Percentiles rank a stretch among this genome's conserved stretches.
phyloP scores from a whole-genome alignment of 225 moss, liverwort and hornwort genomes.

The Polytrichum commune region DNA sequence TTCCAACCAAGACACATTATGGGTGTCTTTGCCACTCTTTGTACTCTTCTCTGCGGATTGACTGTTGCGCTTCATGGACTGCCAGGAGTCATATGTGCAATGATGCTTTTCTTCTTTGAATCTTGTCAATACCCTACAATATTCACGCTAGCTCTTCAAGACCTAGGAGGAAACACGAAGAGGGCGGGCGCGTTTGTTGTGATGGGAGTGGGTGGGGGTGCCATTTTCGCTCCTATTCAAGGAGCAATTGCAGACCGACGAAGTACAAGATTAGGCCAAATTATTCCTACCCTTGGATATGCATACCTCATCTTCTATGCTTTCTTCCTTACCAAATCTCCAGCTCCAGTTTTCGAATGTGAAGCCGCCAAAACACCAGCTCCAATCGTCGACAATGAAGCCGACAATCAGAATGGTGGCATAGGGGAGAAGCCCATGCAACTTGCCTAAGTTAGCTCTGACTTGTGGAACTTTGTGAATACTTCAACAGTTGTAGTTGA shows the following conservation, averaged over 20 bases:
- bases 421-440: no score
- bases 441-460: no score
- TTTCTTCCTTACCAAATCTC: conserved; percentile 27
- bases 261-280: conserved; percentile 32
- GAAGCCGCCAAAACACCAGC: no score
- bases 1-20: conserved; percentile 31
- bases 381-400: no score
- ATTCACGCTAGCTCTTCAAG: conserved; percentile 31
- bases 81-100: conserved; percentile 15
- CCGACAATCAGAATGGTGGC: no score
- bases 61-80: conserved; percentile 22
- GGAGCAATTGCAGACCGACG: conserved; percentile 31
- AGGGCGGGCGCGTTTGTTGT: conserved; percentile 30
- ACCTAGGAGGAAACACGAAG: conserved; percentile 29
- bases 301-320: conserved; percentile 35
- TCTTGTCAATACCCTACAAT: conserved; percentile 43
- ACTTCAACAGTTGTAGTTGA: no score
- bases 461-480: no score
- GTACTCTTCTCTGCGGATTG: conserved; percentile 25
- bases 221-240: conserved; percentile 45
- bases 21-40: conserved; percentile 22
- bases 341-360: background rate
- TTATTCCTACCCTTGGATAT: conserved; percentile 25
- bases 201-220: conserved; percentile 47
- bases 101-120: conserved; percentile 39